Evolutionary conservation across 495 filamentous ascomycete species (phyloP).

Genomic region (Chaetomium cochliodes): DNA sequence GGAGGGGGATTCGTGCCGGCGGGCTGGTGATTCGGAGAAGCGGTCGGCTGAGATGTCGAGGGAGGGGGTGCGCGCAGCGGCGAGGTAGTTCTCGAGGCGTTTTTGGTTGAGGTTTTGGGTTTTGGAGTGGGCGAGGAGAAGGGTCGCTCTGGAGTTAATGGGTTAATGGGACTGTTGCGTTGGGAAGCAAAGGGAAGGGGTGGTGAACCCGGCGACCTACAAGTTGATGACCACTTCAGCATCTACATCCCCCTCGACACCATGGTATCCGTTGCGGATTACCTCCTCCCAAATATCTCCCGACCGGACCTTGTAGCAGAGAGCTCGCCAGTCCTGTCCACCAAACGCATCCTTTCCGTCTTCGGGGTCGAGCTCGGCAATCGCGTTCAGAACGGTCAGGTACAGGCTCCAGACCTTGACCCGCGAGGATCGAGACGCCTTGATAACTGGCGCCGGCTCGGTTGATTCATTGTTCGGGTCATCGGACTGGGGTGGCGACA

Average conservation of each 20-base stretch:
- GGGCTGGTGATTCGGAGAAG: conserved; percentile 39
- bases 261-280: conserved; percentile 78
- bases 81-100: conserved; percentile 86
- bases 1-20: conserved; percentile 36
- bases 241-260: conserved; percentile 85
- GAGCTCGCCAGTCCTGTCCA: conserved; percentile 71
- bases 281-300: conserved; percentile 93
- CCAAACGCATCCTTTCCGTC: conserved; percentile 88
- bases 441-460: conserved; percentile 66
- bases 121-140: conserved; percentile 82
- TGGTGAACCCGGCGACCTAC: conserved; percentile 47
- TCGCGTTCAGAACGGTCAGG: conserved; percentile 85
- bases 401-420: conserved; percentile 98
- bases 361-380: conserved; percentile 82
- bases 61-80: conserved; percentile 66
- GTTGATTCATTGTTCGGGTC: conserved; percentile 35
- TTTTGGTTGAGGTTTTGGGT: conserved; percentile 79
- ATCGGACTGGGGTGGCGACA: conserved; percentile 47
- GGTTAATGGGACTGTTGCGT: conserved; percentile 18
- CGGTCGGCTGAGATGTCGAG: conserved; percentile 59
- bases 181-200: no score
- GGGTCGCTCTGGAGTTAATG: conserved; percentile 61
- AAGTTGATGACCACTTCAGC: conserved; percentile 91
- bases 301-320: conserved; percentile 77
- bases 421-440: conserved; percentile 69